phyloP scores from a whole-genome alignment of 305 asterid species.

The Rubia peregrina region DNA sequence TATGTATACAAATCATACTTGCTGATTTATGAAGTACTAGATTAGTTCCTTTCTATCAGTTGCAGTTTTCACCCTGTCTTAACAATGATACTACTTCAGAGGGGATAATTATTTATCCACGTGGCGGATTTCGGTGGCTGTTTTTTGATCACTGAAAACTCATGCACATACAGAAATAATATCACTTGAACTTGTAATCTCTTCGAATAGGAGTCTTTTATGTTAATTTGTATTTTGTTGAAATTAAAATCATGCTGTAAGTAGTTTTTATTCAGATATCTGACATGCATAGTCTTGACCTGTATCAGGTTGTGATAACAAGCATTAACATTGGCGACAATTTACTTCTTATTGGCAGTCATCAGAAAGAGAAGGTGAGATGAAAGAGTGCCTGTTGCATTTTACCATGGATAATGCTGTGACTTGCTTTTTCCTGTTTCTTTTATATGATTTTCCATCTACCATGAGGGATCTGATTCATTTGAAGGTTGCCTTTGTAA shows the following conservation, averaged over 20 bases:
- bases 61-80: not conserved
- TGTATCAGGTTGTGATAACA: slow-evolving; percentile 78
- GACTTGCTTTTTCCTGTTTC: not conserved
- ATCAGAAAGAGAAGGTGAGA: slow-evolving; percentile 73
- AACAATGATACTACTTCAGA: not conserved
- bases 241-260: not conserved
- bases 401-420: not conserved
- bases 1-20: not conserved
- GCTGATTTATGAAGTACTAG: not conserved
- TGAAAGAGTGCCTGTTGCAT: not conserved
- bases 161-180: not conserved
- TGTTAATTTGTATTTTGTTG: not conserved
- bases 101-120: not conserved
- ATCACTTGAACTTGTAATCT: not conserved
- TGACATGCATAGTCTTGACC: slow-evolving; percentile 7
- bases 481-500: not conserved
- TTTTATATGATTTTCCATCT: not conserved
- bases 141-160: not conserved
- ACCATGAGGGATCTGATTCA: not conserved
- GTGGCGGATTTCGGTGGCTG: not conserved
- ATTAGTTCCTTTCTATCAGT: not conserved
- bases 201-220: not conserved
- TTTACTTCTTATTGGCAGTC: slow-evolving; percentile 87
- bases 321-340: slow-evolving; percentile 71
- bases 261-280: slow-evolving; percentile 12